These are phyloP conservation scores for Pseudonitzschia multistriata DNA, from an alignment of 108 stramenopile genomes.

Conservation along the genomic window DNA sequence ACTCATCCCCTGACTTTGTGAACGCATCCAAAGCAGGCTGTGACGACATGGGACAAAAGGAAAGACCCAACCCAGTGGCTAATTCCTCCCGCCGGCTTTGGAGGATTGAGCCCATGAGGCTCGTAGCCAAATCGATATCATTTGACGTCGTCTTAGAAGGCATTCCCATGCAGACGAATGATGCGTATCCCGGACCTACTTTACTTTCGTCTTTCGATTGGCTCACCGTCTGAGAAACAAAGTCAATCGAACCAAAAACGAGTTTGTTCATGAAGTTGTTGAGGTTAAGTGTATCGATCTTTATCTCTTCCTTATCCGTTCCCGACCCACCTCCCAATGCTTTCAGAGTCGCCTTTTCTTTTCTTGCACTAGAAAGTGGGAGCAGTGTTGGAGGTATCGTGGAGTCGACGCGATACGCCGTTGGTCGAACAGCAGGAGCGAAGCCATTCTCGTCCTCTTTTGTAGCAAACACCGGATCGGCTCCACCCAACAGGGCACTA, in stretches of 20 bases:
- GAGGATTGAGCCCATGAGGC: constrained; percentile 46
- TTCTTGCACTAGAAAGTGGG: constrained; percentile 45
- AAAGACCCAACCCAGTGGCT: constrained; percentile 66
- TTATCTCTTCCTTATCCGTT: constrained; percentile 56
- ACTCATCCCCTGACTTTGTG: constrained; percentile 15
- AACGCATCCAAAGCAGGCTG: constrained; percentile 65
- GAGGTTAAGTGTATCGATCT: constrained; percentile 64
- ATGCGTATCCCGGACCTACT: constrained; percentile 34
- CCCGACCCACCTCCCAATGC: constrained; percentile 68
- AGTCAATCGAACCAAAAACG: constrained; percentile 66
- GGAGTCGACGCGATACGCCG: constrained; percentile 75
- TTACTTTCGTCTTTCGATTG: constrained; percentile 25
- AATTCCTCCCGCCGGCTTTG: constrained; percentile 31
- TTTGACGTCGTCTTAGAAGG: constrained; percentile 33
- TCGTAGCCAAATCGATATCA: constrained; percentile 54
- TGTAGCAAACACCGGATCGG: not conserved
- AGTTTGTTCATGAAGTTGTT: constrained; percentile 83
- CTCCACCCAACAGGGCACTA: constrained; percentile 2
- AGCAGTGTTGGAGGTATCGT: constrained; percentile 80
- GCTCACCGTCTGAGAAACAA: constrained; percentile 19
- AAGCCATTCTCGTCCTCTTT: constrained; percentile 24
- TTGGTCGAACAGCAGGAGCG: constrained; percentile 57
- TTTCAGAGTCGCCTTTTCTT: constrained; percentile 53
- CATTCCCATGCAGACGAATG: constrained; percentile 74
- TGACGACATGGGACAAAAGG: constrained; percentile 48